Conservation (phyloP, 2,329 filamentous ascomycete species). For the Penicillium paneum region DNA sequence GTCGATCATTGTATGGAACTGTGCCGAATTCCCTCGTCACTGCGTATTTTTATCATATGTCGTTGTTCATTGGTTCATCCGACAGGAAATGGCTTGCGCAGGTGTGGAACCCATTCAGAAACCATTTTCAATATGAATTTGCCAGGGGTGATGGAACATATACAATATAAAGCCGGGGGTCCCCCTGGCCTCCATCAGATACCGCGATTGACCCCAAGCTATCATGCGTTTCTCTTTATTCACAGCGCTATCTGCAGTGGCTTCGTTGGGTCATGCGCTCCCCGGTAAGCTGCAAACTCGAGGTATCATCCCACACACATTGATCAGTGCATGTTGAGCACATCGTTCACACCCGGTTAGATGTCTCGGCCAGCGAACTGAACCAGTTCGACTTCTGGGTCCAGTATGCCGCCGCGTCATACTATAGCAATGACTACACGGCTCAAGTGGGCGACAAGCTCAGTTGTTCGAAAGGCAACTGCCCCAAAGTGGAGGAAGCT, state of each 20-base stretch:
- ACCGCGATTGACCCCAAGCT: background rate
- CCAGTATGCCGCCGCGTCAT: conserved; percentile 51
- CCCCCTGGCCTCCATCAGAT: background rate
- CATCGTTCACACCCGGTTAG: conserved; percentile 5
- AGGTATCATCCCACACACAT: conserved; percentile 6
- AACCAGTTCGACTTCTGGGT: conserved; percentile 44
- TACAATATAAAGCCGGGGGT: conserved; percentile 9
- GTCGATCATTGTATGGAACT: background rate
- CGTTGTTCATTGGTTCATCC: background rate
- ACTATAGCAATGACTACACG: conserved; percentile 49
- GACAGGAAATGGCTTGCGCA: background rate
- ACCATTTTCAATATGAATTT: background rate
- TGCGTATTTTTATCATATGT: background rate
- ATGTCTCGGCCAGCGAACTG: conserved; percentile 12
- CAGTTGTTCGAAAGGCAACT: conserved; percentile 45
- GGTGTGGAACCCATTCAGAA: background rate
- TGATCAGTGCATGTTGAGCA: background rate
- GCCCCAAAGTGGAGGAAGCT: conserved; percentile 41
- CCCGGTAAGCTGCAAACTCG: conserved; percentile 10
- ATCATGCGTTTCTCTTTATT: conserved; percentile 16
- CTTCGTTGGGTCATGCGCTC: conserved; percentile 8
- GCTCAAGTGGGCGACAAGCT: conserved; percentile 39
- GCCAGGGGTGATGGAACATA: background rate
- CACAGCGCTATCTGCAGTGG: conserved; percentile 5
- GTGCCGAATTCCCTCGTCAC: background rate